Conservation (phyloP, 2,329 filamentous ascomycete species). For the Penicillium expansum region DNA sequence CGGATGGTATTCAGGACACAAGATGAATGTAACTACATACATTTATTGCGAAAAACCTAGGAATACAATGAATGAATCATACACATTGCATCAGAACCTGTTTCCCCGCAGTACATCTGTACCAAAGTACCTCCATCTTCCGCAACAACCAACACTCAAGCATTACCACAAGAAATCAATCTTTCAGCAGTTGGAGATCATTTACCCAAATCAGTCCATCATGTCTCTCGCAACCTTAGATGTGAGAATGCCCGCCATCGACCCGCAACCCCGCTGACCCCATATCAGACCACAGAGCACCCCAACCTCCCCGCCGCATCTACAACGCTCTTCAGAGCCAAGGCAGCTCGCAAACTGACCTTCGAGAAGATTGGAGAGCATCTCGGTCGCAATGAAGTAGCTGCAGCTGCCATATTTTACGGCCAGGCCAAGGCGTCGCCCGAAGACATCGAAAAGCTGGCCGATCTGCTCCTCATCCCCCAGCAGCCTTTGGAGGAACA, state of each 20-base stretch:
- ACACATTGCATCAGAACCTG: neutral
- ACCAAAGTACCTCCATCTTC: neutral
- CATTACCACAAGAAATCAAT: neutral
- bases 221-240: conserved; percentile 48
- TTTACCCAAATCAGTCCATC: conserved; percentile 5
- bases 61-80: neutral
- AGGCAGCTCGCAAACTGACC: conserved; percentile 69
- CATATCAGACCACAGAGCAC: conserved; percentile 29
- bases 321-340: conserved; percentile 74
- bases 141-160: neutral
- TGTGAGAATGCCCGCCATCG: conserved; percentile 26
- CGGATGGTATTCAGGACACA: too few relatives aligned
- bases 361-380: conserved; percentile 75
- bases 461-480: conserved; percentile 62
- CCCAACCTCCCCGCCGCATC: conserved; percentile 69
- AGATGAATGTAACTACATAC: too few relatives aligned
- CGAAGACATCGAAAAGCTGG: conserved; percentile 67
- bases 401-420: conserved; percentile 85
- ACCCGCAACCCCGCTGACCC: conserved; percentile 3
- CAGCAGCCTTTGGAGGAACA: conserved; percentile 57
- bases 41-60: neutral
- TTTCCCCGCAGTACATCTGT: conserved; percentile 7
- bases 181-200: neutral
- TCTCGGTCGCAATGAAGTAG: conserved; percentile 77
- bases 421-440: conserved; percentile 73